Evolutionary conservation across 1,284 basidiomycete genomes (phyloP), one percentile per base, ranked within the genome.

Genomic region (Tranzscheliella williamsii): DNA sequence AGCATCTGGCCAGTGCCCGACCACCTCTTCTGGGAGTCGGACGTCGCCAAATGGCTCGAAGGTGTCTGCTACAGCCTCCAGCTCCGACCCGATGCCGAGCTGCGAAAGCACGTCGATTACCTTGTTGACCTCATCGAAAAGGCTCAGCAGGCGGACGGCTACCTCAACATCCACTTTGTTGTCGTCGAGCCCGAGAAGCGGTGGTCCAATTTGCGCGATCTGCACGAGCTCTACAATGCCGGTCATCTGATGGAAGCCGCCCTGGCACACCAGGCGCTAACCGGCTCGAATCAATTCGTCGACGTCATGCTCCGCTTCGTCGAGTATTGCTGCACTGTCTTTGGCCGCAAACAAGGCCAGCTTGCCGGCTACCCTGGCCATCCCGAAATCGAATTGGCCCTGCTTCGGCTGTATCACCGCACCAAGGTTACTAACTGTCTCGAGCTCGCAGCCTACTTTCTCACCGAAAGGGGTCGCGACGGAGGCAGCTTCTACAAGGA

Each of bases 291-390:
- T 16, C 35, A 18, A 12, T 38, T 56, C 31, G 30, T 37, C 46
- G 40, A 49, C 11, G 53, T 49, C 41, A 56, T 56, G 53, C 46
- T 56, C 12, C 45, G 46, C 16, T 56, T 56, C n/a, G 53, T 56
- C 26, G 30, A 49, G 17, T 56, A 49, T 46, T 44, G 40, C 53
- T 48, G 45, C 33, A 37, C 34, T 5, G 45, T 49, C 0, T 56
- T 56, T 26, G 53, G 53, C 12, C 38, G 30, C 5, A 46, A 43
- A 3, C 4, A 24, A 2, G 46, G 41, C 12, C 43, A 49, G 46
- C 46, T 44, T 5, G 31, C 41, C 9, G 53, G 53, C 8, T 56
- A 56, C 13, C 53, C 53, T 1, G 53, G 53, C 16, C 53, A 56
- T 40, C 53, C 53, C 12, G 46, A 56, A 20, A 41, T 49, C 16